Conservation (phyloP, 2,329 filamentous ascomycete genomes). For the Passalora sequoiae region DNA sequence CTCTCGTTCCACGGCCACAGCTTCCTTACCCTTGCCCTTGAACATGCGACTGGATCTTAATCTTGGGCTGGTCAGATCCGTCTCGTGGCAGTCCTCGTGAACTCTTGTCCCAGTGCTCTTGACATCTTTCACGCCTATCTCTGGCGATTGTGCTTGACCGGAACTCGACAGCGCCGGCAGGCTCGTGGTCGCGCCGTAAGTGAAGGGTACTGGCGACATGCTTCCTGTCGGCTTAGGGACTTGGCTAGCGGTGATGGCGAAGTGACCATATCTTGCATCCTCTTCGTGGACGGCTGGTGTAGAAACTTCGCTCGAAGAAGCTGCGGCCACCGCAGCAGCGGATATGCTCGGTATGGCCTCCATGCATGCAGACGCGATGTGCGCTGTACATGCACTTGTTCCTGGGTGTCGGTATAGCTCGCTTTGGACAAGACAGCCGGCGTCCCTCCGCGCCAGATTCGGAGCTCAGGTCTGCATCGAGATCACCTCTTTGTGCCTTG, state of each 20-base stretch:
- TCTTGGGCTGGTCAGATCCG: slow-evolving; percentile 26
- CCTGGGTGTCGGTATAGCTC: too few relatives aligned
- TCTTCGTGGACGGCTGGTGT: slow-evolving; percentile 25
- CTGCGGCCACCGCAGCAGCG: slow-evolving; percentile 13
- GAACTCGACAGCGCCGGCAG: neutral
- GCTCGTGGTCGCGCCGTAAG: neutral
- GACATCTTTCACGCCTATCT: slow-evolving; percentile 21
- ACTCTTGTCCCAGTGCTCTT: slow-evolving; percentile 30
- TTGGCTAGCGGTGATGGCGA: slow-evolving; percentile 26
- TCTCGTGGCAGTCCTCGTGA: slow-evolving; percentile 30
- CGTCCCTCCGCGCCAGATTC: too few relatives aligned
- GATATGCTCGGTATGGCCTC: slow-evolving; percentile 6
- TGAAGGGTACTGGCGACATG: slow-evolving; percentile 13
- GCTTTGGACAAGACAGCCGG: too few relatives aligned
- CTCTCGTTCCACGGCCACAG: slow-evolving; percentile 31
- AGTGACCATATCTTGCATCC: slow-evolving; percentile 24
- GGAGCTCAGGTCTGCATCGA: too few relatives aligned
- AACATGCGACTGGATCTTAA: slow-evolving; percentile 41
- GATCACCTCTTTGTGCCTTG: too few relatives aligned
- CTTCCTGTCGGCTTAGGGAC: slow-evolving; percentile 25
- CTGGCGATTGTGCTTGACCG: slow-evolving; percentile 14
- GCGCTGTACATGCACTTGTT: too few relatives aligned
- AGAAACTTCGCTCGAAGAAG: slow-evolving; percentile 21
- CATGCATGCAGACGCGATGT: too few relatives aligned
- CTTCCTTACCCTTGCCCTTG: slow-evolving; percentile 46